These are phyloP conservation scores for Neonectria magnoliae DNA, from an alignment of 2,329 filamentous ascomycete species.

Conservation along the genomic window DNA sequence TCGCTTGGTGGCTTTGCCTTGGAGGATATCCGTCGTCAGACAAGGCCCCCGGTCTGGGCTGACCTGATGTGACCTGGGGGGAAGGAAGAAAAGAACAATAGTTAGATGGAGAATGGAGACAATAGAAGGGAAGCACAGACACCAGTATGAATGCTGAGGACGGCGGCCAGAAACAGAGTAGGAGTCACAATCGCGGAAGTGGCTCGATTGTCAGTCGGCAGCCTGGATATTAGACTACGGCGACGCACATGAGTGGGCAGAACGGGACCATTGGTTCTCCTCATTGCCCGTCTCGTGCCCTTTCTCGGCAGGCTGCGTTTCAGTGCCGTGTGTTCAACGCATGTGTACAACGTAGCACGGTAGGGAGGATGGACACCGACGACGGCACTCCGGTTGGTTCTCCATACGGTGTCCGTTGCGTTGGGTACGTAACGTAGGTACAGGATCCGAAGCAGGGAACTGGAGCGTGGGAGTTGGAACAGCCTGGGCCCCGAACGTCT, in stretches of 20 bases:
- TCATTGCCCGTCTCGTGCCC: slow-evolving; percentile 8
- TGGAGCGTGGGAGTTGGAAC: not conserved
- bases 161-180: not conserved
- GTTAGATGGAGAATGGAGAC: not conserved
- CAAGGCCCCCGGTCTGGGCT: slow-evolving; percentile 6
- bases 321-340: not conserved
- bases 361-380: no score
- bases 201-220: not conserved
- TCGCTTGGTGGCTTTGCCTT: slow-evolving; percentile 4
- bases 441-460: not conserved
- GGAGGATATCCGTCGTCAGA: slow-evolving; percentile 12
- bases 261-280: slow-evolving; percentile 6
- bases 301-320: not conserved
- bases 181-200: not conserved
- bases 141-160: not conserved
- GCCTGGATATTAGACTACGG: not conserved
- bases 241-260: slow-evolving; percentile 14
- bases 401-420: slow-evolving; percentile 12
- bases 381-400: not conserved
- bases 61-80: slow-evolving; percentile 10
- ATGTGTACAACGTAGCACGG: no score
- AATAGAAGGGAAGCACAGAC: not conserved
- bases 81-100: not conserved
- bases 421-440: not conserved
- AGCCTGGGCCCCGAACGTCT: not conserved